Evolutionary conservation across 495 filamentous ascomycete species (phyloP), one percentile per base, ranked within the genome.

Genomic region (Chaetomium cochliodes): DNA sequence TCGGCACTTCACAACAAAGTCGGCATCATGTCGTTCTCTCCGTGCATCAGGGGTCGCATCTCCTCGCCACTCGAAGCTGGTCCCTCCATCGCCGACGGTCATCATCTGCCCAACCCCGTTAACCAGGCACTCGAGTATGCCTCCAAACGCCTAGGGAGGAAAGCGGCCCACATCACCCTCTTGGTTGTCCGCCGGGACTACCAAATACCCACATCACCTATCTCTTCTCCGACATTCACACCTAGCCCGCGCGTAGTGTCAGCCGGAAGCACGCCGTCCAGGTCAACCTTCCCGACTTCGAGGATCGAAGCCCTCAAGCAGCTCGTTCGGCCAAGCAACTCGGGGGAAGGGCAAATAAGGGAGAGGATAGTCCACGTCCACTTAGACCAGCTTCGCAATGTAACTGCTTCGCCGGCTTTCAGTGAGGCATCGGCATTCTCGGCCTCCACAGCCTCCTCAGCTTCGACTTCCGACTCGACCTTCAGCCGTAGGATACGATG

Each of bases 31-130:
- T 26, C 47, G 5, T 62, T 26, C 37, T 62, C 47, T 42, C 47
- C 47, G 20, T 53, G 30, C 58, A 62, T 81, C 53, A 84, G 80
- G 73, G 74, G 75, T 46, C 74, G 73, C 58, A 85, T 85, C 65
- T 85, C 83, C 0, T 77, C 80, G 46, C 82, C 83, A n/a, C 77
- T 85, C 46, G 83, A 84, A 65, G 82, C 83, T 20, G 81, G 82
- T 7, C 68, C 71, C 0, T 83, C 81, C 44, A 73, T 84, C 50
- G 74, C 80, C 50, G 82, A 84, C 57, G 69, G 70, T 51, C 73
- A 80, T 65, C 78, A 81, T 33, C 73, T 85, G 8, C 80, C 83
- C 2, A 64, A 69, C 37, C 72, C 74, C 47, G 61, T 85, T 57
- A 76, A 65, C 16, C 67, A 72, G 15, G 79, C 81, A 37, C 71